These are phyloP conservation scores for Wallacemonas sp. DNA, from an alignment of 208 protist species.

Conservation along the genomic window DNA sequence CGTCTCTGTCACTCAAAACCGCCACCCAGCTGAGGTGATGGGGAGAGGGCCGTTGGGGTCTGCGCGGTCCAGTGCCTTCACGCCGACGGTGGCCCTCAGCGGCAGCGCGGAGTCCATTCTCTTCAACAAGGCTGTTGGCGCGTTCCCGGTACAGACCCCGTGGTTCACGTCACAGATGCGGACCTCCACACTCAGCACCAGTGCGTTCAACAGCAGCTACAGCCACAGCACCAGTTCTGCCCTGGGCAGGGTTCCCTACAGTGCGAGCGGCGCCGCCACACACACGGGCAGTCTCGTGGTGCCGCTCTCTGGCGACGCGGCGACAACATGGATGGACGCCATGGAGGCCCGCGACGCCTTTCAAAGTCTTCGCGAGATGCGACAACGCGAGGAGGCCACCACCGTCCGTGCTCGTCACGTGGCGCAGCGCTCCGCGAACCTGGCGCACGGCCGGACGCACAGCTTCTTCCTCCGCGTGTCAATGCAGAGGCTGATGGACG, in stretches of 20 bases:
- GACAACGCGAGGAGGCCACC: slow-evolving; percentile 3
- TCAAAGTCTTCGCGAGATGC: slow-evolving; percentile 8
- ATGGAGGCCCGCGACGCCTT: slow-evolving; percentile 9
- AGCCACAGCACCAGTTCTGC: background rate
- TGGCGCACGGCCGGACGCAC: slow-evolving; percentile 51
- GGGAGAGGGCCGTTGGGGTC: too few relatives aligned
- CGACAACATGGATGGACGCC: slow-evolving; percentile 13
- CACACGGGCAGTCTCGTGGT: background rate
- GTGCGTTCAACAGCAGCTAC: too few relatives aligned
- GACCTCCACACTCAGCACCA: too few relatives aligned
- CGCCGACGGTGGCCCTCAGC: background rate
- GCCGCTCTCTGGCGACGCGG: slow-evolving; percentile 6
- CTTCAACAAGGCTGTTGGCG: background rate
- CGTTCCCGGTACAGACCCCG: background rate
- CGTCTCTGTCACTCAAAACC: too few relatives aligned
- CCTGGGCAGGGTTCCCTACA: background rate
- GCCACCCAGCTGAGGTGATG: too few relatives aligned
- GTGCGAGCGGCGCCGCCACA: background rate
- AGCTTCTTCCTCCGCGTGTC: slow-evolving; percentile 62
- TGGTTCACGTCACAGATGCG: too few relatives aligned
- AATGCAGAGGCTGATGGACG: slow-evolving; percentile 62
- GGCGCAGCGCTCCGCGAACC: background rate
- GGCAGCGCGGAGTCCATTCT: slow-evolving; percentile 7
- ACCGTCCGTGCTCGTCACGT: background rate
- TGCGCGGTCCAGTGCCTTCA: background rate